Conservation (phyloP, 2,329 filamentous ascomycete genomes). For the Diaporthe caulivora region DNA sequence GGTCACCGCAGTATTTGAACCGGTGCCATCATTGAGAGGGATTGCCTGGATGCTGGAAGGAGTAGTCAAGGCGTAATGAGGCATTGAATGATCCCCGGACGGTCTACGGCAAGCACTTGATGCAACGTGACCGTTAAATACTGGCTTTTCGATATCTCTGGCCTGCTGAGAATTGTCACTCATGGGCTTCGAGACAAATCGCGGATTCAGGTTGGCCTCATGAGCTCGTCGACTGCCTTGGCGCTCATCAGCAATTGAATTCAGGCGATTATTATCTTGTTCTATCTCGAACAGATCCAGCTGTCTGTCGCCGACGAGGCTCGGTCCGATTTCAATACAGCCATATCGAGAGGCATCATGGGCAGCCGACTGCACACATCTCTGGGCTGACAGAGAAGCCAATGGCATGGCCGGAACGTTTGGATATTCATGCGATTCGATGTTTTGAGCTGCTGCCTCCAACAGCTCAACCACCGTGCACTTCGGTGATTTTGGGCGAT, state of each 20-base stretch:
- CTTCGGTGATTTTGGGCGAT: slow-evolving; percentile 36
- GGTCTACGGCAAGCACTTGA: background rate
- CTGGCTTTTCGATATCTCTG: background rate
- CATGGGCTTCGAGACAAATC: no score
- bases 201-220: background rate
- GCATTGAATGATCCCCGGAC: background rate
- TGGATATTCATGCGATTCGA: background rate
- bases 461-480: slow-evolving; percentile 30
- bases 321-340: no score
- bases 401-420: background rate
- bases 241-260: background rate
- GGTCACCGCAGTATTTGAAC: background rate
- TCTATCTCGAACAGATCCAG: background rate
- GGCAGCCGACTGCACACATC: background rate
- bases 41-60: background rate
- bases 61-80: background rate
- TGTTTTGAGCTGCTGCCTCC: slow-evolving; percentile 31
- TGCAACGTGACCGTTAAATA: background rate
- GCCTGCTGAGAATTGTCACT: background rate
- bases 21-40: background rate
- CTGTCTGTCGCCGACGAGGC: background rate
- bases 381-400: background rate
- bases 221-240: background rate
- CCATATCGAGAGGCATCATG: background rate
- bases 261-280: background rate